These are phyloP conservation scores for Kalmusia sp. DNA, from an alignment of 2,329 filamentous ascomycete species.

Conservation along the genomic window DNA sequence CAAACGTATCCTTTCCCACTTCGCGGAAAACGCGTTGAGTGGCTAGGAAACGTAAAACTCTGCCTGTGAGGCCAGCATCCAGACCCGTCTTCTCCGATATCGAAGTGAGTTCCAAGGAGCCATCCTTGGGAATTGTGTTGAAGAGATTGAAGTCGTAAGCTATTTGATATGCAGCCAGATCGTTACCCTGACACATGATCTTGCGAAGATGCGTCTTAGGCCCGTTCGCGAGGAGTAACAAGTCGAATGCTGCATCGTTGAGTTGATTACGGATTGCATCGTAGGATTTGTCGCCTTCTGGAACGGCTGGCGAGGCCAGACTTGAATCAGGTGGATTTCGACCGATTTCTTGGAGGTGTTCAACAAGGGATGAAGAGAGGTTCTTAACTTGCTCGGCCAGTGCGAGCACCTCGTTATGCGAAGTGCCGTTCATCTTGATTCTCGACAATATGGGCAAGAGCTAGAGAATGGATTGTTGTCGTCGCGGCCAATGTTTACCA, in stretches of 20 bases:
- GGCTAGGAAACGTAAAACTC: conserved; percentile 10
- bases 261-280: conserved; percentile 13
- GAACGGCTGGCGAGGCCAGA: neutral
- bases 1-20: conserved; percentile 7
- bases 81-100: conserved; percentile 9
- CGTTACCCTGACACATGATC: conserved; percentile 8
- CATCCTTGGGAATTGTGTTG: conserved; percentile 6
- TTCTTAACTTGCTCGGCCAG: neutral
- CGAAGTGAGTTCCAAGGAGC: neutral
- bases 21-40: conserved; percentile 13
- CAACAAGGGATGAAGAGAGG: neutral
- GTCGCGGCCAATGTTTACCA: too few relatives aligned
- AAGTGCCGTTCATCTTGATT: too few relatives aligned
- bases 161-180: conserved; percentile 19
- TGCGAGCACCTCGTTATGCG: too few relatives aligned
- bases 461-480: too few relatives aligned
- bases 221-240: conserved; percentile 15
- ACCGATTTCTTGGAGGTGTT: neutral
- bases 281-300: conserved; percentile 8
- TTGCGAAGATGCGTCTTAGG: conserved; percentile 11
- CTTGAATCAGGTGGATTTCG: neutral
- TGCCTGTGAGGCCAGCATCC: neutral
- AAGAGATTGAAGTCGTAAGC: conserved; percentile 17
- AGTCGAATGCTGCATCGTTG: conserved; percentile 14
- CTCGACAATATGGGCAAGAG: too few relatives aligned